Base-by-base conservation (phyloP, 176 grass and related monocot species). In the Zea luxurians region DNA sequence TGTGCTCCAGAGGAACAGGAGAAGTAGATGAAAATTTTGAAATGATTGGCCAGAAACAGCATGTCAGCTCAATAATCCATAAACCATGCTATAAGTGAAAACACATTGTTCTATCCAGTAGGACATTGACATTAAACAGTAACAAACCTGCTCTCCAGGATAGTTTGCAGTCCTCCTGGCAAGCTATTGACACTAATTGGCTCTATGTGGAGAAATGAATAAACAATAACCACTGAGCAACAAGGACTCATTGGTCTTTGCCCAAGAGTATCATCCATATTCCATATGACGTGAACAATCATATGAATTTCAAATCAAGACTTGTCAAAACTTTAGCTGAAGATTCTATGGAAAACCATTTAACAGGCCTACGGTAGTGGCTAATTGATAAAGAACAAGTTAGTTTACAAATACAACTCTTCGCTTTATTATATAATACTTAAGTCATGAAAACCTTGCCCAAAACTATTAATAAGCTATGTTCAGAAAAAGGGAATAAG, bases 91-190 rank as follows among this genome's bases (percentile, higher is more conserved):
- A 68, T 43, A 36, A 50, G 59, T 59, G 16, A 65, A 47, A 80
- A 89, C 55, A 40, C 50, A 18, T 11, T 73, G 42, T 72, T 75
- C 27, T 44, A 73, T 73, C 18, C 59, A 87, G 36, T 38, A 68
- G 35, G 42, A 60, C 65, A 13, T 57, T 66, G 65, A 61, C 71
- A 78, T 67, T 50, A 64, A 48, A 45, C 27, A 66, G 50, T 16
- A 50, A 81, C 82, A 58, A 85, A 85, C 77, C 87, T 89, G 82
- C 67, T 77, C 87, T 81, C 82, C 82, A 81, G 59, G 49, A 71
- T 38, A 77, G 48, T 75, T 57, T 66, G 78, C 73, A 66, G 73
- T 42, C 75, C 59, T 60, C 82, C 70, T 36, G 80, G 59, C 66
- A 77, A 77, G 66, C 69, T 44, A 81, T 49, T 12, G 15, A 73